Conservation (phyloP, 805 yeast genomes). For the Schizosaccharomyces pombe region DNA sequence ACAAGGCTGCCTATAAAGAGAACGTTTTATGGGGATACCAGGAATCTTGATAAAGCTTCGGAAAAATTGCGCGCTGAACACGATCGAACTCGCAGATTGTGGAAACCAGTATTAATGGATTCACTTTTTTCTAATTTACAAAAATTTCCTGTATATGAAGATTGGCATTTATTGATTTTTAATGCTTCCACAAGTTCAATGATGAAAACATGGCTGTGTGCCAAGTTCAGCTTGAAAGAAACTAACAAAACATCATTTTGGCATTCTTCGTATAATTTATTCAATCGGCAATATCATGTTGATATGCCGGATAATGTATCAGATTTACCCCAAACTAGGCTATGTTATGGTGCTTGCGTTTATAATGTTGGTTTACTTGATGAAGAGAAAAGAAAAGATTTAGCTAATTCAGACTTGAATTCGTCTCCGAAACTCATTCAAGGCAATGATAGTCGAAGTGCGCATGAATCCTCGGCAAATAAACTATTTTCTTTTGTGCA, state of each 20-base stretch:
- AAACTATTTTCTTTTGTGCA: background rate
- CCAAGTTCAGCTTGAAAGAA: background rate
- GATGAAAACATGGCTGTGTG: background rate
- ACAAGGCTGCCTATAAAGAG: background rate
- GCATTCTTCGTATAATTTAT: background rate
- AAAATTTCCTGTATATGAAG: background rate
- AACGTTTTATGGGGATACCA: background rate
- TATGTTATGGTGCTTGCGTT: background rate
- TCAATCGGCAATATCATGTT: background rate
- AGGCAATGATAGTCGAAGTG: background rate
- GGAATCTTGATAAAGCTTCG: background rate
- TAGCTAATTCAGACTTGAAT: too few species aligned
- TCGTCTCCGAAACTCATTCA: too few species aligned
- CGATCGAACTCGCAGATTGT: background rate
- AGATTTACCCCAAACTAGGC: background rate
- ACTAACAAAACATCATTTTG: background rate
- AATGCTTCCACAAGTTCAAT: background rate
- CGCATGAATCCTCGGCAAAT: background rate
- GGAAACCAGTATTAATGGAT: background rate
- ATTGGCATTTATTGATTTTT: background rate
- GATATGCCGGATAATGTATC: background rate
- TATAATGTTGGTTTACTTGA: background rate
- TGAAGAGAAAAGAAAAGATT: background rate
- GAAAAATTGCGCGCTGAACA: background rate
- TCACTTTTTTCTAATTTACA: background rate